phyloP scores from a whole-genome alignment of 164 flowering plant species.

The Piper longum region DNA sequence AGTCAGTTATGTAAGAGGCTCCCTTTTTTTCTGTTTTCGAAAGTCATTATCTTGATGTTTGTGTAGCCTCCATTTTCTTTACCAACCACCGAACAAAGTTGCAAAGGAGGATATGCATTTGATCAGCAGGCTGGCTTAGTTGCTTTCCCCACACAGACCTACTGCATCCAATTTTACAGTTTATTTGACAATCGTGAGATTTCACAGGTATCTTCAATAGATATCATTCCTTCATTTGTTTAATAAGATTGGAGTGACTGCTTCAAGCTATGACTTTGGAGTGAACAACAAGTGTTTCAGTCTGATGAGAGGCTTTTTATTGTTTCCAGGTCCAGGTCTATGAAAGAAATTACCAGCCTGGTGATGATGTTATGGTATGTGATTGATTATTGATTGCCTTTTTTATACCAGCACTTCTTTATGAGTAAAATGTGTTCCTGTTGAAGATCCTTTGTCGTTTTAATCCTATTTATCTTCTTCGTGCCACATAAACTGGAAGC shows the following conservation, averaged over 20 bases:
- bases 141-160: slow-evolving; percentile 59
- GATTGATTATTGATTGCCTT: background rate
- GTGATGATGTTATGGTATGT: slow-evolving; percentile 68
- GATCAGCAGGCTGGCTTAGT: slow-evolving; percentile 42
- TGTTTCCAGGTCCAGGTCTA: slow-evolving; percentile 65
- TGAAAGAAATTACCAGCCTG: slow-evolving; percentile 90
- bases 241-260: background rate
- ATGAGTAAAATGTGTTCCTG: too few species aligned
- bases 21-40: background rate
- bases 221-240: background rate
- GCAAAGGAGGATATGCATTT: slow-evolving; percentile 28
- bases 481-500: too few species aligned
- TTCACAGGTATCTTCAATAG: slow-evolving; percentile 41
- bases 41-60: too few species aligned
- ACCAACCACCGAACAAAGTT: slow-evolving; percentile 29
- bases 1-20: background rate
- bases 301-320: background rate
- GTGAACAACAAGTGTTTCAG: background rate
- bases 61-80: slow-evolving; percentile 61
- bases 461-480: too few species aligned
- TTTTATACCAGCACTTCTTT: too few species aligned
- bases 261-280: background rate
- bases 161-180: slow-evolving; percentile 71
- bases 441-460: too few species aligned
- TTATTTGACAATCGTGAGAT: slow-evolving; percentile 59